Base-by-base conservation (phyloP, 441 rosid genomes). In the Geranium incanum region DNA sequence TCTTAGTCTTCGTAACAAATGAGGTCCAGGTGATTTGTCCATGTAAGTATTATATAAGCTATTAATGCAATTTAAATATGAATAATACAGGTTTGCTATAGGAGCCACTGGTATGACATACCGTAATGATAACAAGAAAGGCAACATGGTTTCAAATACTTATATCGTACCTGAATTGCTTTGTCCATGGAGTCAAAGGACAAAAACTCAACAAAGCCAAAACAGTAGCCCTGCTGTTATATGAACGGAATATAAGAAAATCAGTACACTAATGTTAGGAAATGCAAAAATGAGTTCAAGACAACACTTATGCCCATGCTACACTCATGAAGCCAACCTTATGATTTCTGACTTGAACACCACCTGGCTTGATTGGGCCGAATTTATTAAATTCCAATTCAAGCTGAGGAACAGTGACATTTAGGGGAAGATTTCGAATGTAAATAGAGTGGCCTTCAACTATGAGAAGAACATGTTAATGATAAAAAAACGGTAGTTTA, bases 181-280 rank as follows among this genome's bases (percentile, higher is more conserved):
- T 73, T 74, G 66, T 83, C 71, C 84, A 83, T 77, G 66, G 90
- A 86, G 80, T 78, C 80, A 21, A 28, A 68, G 68, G 87, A 82
- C 67, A 69, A 79, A 77, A 86, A 88, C 77, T 88, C 90, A 55
- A 88, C 87, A 50, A 88, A 88, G 28, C 88, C 92, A 75, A 83
- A 88, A 75, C 87, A 85, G 43, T 81, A 86, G 39, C 86, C 86
- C 71, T 86, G 86, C 79, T 75, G 84, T 80, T 82, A 80, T 59
- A 69, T 21, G 68, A 39, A 79, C 23, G 72, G 50, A 76, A 66
- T 5, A 45, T 60, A 36, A 21, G 23, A 33, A 71, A 18, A 63
- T 38, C 70, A 74, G 48, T 9, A 73, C 70, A 70, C 7, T 62
- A 55, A 21, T 63, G 33, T 67, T 48, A 75, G 43, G 68, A 16